These are phyloP conservation scores for Lagenaria siceraria DNA, from an alignment of 306 rosid species.

Conservation along the genomic window DNA sequence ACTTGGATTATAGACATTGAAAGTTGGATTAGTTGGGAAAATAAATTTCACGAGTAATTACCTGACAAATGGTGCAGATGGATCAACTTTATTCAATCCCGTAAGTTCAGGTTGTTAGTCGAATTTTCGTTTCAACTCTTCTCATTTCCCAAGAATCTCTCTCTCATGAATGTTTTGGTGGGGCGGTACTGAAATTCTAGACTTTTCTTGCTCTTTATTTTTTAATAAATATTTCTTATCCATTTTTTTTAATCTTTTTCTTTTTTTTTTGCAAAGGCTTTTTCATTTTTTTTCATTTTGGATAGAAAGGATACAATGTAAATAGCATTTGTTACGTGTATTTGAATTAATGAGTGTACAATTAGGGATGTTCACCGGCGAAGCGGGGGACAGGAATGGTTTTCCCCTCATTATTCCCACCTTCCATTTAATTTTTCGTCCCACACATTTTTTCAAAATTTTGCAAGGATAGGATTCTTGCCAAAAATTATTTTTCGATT, in stretches of 20 bases:
- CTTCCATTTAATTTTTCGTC: background rate
- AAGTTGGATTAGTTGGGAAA: background rate
- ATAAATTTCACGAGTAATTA: background rate
- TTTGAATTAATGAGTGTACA: background rate
- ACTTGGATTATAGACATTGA: background rate
- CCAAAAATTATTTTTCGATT: background rate
- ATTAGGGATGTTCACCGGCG: background rate
- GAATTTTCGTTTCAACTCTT: background rate
- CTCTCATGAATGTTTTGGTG: background rate
- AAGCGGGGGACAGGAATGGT: too few species aligned
- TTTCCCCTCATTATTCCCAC: background rate
- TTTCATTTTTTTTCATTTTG: background rate
- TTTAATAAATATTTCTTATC: too few species aligned
- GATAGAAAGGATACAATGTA: background rate
- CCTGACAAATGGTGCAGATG: constrained; percentile 1
- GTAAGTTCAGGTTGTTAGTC: background rate
- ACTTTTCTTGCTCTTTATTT: background rate
- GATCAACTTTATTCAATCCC: background rate
- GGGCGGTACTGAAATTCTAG: background rate
- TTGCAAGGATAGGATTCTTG: background rate
- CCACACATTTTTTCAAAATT: background rate
- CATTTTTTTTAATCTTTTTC: too few species aligned
- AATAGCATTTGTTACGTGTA: background rate
- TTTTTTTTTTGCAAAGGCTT: too few species aligned
- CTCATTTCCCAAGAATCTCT: background rate